Evolutionary conservation across 441 rosid species (phyloP), one percentile per base, ranked within the genome.

Genomic region (Adansonia rubrostipa): DNA sequence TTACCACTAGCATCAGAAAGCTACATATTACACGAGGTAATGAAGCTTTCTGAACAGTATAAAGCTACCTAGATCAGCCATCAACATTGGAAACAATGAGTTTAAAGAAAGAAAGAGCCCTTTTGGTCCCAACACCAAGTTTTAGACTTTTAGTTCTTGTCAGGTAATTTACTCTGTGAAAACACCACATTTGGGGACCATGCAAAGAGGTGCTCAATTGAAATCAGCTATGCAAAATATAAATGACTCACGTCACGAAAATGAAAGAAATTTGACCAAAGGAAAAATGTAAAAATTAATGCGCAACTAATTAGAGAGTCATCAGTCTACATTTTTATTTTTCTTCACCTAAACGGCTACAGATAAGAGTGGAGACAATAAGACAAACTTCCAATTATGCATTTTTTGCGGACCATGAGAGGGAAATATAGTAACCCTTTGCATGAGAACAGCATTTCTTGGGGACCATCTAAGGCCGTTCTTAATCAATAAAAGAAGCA

Each of bases 1-100:
- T 7, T n/a, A 14, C 44, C 61, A 28, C 19, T 68, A 20, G n/a
- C 64, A 72, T 56, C 76, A 72, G 51, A 72, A 56, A 36, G 64
- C n/a, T 33, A 54, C 48, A 54, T 33, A 36, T 7, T 72, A 44
- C 56, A 47, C 14, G 9, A 53, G 48, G 14, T 42, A 33, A 19
- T 57, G n/a, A 53, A 72, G 17, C 48, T 51, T 36, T 24, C 60
- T 6, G 74, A 71, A 50, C 22, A 51, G 28, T 65, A n/a, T 15
- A 36, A 65, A 40, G 15, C 1, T 0, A 63, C 14, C 20, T 63
- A 3, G 14, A 66, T 44, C 47, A 50, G 60, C 22, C 44, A 71
- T 28, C 24, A 28, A 51, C 15, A 7, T 11, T 11, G 54, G 36
- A 48, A 48, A 6, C 17, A 69, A 22, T 13, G 17, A 47, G 71